Evolutionary conservation across 805 yeast genomes (phyloP), one percentile per base, ranked within the genome.

Genomic region (Nakazawaea holstii): DNA sequence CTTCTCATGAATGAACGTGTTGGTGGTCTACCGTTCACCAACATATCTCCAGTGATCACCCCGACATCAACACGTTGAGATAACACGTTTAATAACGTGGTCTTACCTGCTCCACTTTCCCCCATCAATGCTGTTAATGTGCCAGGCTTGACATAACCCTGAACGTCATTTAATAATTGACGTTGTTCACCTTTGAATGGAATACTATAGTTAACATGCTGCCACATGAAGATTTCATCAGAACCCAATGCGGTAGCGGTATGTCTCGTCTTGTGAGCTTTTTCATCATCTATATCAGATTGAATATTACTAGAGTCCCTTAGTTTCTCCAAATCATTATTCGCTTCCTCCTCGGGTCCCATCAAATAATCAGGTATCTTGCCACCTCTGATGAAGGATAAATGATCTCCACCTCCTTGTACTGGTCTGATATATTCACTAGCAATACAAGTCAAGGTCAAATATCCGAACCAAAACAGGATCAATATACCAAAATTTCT

Each of bases 41-140:
- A 57, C 73, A 76, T 72, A 50, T 73, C 80, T 53, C 84, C 83
- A 9, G 81, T 74, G 27, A 78, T 66, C 42, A 74, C 70, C 52
- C 83, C 84, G 46, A 70, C 64, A 42, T 73, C 73, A 37, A 70
- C 65, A 57, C 84, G 66, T 56, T 73, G 74, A 39, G 81, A 73
- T 50, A 79, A 60, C 31, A 73, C 73, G 55, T 79, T 78, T 49
- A 79, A 65, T 43, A 79, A 61, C 5, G 84, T 79, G 0, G 84
- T 79, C 58, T 79, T 79, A 56, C 84, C 84, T 15, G 84, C 84
- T 53, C 84, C 84, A 2, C 82, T 76, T 55, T 76, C 83, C 49
- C 84, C 84, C 81, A 78, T 79, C 38, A 79, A 61, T 1, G 84
- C 84, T 20, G 83, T 79, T 56, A 78, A 60, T 6, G 74, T 69